Evolutionary conservation across 2,329 filamentous ascomycete species (phyloP), one percentile per base, ranked within the genome.

Genomic region (Pyrenophora graminea): DNA sequence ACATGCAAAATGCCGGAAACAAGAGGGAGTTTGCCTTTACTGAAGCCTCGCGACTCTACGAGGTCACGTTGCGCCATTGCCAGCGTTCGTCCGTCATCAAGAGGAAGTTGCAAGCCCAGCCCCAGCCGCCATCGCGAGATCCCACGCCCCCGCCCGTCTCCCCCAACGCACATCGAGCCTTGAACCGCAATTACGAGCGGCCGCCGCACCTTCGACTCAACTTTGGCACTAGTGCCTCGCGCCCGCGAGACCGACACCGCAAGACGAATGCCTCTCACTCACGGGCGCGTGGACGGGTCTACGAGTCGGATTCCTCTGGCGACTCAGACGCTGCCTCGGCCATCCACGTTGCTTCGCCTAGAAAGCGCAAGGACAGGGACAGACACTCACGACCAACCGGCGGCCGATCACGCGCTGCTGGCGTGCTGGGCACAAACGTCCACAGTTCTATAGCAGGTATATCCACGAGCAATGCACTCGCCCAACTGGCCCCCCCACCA

Each of bases 401-500:
- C 57, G 49, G 49, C 15, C 46, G 49, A 25, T 39, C 70, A 6
- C 72, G 78, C 12, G 61, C 71, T 12, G 72, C 77, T 13, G 78
- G 78, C 17, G 72, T 75, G 49, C 71, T 76, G 39, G 80, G 80
- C 32, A 81, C 80, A 13, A 82, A 82, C 60, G 79, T 79, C 6
- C 80, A 81, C 61, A 81, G 79, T 44, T 73, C 76, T 19, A 76
- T 82, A 39, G 79, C 80, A 12, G 80, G 79, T 12, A 84, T 85
- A 39, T 85, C 83, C 18, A 85, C 82, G 9, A 85, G 82, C 61
- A 85, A 83, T 68, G 83, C 83, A 3, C 73, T 86, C 39, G 80
- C 84, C 4, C 74, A 80, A 56, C 74, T 86, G 17, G 79, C 80
- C 12, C 82, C 83, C 13, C 85, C 85, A 8, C 85, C 85, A 12